Base-by-base conservation (phyloP, 805 yeast genomes). In the Teunomyces barrocoloradensis region DNA sequence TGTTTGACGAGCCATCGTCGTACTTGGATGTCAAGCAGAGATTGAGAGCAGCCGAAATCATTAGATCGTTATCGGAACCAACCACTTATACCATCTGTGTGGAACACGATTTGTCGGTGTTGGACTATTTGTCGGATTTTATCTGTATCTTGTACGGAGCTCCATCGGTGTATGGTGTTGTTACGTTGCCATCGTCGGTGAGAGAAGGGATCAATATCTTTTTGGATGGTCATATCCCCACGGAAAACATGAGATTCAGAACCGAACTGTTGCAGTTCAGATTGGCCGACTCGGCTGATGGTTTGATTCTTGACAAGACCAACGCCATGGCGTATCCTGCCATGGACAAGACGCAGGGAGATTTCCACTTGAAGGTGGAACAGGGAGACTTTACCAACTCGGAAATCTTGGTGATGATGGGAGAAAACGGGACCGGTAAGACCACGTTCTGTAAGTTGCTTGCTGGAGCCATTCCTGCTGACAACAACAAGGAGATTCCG, bases 351-450 rank as follows among this genome's bases (percentile, higher is more conserved):
- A 90, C 97, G 38, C 92, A 91, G 77, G 99, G 99, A 64, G 97
- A 91, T 70, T 94, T 94, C 87, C 83, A 81, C 64, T 78, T 94
- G 66, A 75, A 71, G 49, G 85, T 94, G 51, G 86, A 88, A 63
- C 63, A 80, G 39, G 99, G 99, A 73, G 91, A 86, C 49, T 94
- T 92, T 73, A 85, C 96, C 47, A 96, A 94, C 69, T 88, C 97
- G 37, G 99, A 94, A 76, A 94, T 94, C 60, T 79, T 94, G 61
- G 99, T 94, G 48, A 89, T 94, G 97, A 92, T 94, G 96, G 99
- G 99, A 67, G 99, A 94, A 75, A 94, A 94, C 70, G 99, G 99
- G 76, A 94, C 99, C 15, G 99, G 99, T 77, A 94, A 94, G 76
- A 94, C 99, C 36, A 94, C 99, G 12, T 85, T 94, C 77, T 92